Evolutionary conservation across 1,284 basidiomycete genomes (phyloP), one percentile per base, ranked within the genome.

Genomic region (Ceratobasidium sp.): DNA sequence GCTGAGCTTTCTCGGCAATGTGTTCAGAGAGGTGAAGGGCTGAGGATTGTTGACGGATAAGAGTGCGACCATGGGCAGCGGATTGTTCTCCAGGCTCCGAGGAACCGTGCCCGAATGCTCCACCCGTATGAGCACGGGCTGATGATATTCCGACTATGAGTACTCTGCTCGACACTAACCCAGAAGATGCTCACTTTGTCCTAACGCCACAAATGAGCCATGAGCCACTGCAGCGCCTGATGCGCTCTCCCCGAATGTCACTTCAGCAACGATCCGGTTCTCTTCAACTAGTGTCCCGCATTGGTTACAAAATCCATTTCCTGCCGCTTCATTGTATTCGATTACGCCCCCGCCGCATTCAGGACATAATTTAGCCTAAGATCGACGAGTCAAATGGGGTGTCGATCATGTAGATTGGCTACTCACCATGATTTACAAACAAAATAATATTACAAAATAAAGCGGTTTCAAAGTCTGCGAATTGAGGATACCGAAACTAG

Each of bases 191-290:
- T 78, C 75, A 98, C 96, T 96, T 68, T 94, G 89, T 70, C 93
- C 91, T 74, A 93, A 90, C 0, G 87, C 92, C n/a, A 99, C 92
- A 76, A 93, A 97, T 15, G 92, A 91, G 20, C 97, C 97, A 77
- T 96, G 93, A 0, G 98, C 95, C 81, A 97, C 93, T 0, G 96
- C 94, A 12, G 94, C 94, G 34, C 97, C 97, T 52, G 87, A 87
- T 6, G 91, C 87, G 8, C 92, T 93, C 81, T 99, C 97, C 27
- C 94, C 94, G 75, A 99, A 99, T 0, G 90, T 90, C 71, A 99
- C 87, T 77, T 98, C 88, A 73, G 91, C 93, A 15, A 98, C 94
- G 73, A 99, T 96, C 7, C 92, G 89, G 76, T 94, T 96, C 80
- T 98, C 93, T 78, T 98, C 95, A 13, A 97, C 85, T 17, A 98